These are phyloP conservation scores for Streptanthus diversifolius DNA, from an alignment of 345 rosid species.

Conservation along the genomic window DNA sequence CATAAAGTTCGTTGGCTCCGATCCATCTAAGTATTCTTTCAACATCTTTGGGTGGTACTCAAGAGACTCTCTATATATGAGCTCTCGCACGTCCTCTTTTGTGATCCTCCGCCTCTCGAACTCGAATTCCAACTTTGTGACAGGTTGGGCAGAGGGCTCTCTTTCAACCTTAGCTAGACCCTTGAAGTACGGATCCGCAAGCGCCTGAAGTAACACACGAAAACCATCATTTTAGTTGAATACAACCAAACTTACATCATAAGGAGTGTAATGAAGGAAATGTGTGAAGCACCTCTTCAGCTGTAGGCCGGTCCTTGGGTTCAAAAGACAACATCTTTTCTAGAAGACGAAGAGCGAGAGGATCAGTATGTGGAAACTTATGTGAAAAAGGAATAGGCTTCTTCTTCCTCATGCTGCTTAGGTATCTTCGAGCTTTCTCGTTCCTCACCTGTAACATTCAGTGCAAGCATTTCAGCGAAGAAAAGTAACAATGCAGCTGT, in stretches of 20 bases:
- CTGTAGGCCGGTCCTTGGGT: conserved; percentile 81
- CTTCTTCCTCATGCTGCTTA: conserved; percentile 93
- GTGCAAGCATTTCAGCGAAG: conserved; percentile 22
- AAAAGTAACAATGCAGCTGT: background rate
- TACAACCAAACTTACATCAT: background rate
- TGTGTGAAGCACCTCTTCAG: conserved; percentile 69
- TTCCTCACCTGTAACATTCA: conserved; percentile 69
- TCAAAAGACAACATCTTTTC: conserved; percentile 95
- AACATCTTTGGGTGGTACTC: conserved; percentile 97
- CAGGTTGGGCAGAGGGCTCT: conserved; percentile 95
- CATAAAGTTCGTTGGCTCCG: conserved; percentile 92
- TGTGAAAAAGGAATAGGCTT: conserved; percentile 76
- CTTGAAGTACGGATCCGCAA: conserved; percentile 89
- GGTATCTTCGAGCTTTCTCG: conserved; percentile 94
- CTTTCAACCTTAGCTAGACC: conserved; percentile 94
- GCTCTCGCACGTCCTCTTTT: conserved; percentile 92
- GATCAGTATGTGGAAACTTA: conserved; percentile 89
- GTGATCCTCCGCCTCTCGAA: conserved; percentile 94
- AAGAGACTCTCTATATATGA: conserved; percentile 83
- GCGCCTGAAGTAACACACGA: conserved; percentile 58
- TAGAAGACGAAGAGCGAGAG: conserved; percentile 82
- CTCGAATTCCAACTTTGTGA: conserved; percentile 92
- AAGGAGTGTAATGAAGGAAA: background rate
- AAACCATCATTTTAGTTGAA: background rate
- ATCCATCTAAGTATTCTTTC: conserved; percentile 80